Evolutionary conservation across 2,329 filamentous ascomycete genomes (phyloP).

Genomic region (Cucurbitaria berberidis): DNA sequence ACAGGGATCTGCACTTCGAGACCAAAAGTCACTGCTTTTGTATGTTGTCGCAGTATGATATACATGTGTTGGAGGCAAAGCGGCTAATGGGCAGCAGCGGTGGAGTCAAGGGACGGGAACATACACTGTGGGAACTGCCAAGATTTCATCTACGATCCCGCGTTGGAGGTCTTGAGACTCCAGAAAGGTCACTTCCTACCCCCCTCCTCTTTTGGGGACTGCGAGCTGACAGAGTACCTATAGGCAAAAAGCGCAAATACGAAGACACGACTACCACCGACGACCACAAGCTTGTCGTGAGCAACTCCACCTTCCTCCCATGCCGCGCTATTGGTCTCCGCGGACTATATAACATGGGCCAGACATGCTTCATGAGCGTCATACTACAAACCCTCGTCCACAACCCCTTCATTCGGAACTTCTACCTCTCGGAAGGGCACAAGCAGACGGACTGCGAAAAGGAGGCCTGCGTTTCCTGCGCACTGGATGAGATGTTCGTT

Average conservation of each 20-base stretch:
- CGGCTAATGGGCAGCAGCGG: constrained; percentile 60
- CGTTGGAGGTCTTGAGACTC: constrained; percentile 75
- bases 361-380: constrained; percentile 97
- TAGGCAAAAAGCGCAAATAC: constrained; percentile 73
- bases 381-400: constrained; percentile 92
- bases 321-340: constrained; percentile 88
- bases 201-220: not conserved
- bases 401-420: constrained; percentile 89
- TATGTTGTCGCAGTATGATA: constrained; percentile 49
- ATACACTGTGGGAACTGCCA: constrained; percentile 83
- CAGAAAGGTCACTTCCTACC: constrained; percentile 64
- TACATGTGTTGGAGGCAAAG: not conserved
- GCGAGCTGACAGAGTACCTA: constrained; percentile 31
- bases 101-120: constrained; percentile 76
- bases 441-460: constrained; percentile 73
- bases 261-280: constrained; percentile 69
- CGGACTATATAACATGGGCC: constrained; percentile 96
- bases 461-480: constrained; percentile 65
- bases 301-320: constrained; percentile 78
- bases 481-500: constrained; percentile 67
- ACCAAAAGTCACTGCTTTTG: constrained; percentile 77
- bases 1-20: constrained; percentile 69
- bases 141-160: constrained; percentile 83
- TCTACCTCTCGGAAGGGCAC: constrained; percentile 91
- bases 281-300: constrained; percentile 76